These are phyloP conservation scores for Russula foetens DNA, from an alignment of 768 basidiomycete genomes.

Conservation along the genomic window DNA sequence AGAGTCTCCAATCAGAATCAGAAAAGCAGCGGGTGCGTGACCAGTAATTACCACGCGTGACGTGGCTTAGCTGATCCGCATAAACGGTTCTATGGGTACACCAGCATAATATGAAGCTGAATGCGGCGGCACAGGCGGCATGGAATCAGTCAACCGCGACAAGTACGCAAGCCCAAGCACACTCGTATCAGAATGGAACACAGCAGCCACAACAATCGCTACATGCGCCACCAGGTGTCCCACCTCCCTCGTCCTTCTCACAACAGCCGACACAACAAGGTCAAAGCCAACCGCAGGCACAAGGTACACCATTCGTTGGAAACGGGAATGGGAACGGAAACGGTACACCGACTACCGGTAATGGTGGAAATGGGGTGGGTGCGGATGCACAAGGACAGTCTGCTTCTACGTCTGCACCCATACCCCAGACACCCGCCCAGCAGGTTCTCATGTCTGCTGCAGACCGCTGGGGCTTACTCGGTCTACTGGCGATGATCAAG, in stretches of 20 bases:
- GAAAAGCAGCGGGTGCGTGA: conserved; percentile 63
- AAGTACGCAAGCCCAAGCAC: conserved; percentile 27
- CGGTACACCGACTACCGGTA: conserved; percentile 5
- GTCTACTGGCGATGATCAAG: conserved; percentile 77
- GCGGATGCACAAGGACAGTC: conserved; percentile 17
- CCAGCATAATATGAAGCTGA: conserved; percentile 48
- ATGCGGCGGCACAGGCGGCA: conserved; percentile 51
- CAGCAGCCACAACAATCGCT: conserved; percentile 40
- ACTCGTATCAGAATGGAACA: conserved; percentile 38
- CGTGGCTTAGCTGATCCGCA: conserved; percentile 9
- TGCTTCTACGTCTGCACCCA: conserved; percentile 28
- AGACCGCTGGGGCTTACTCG: conserved; percentile 34
- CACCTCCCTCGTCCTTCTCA: conserved; percentile 31
- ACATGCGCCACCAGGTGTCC: conserved; percentile 45
- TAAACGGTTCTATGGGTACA: background rate
- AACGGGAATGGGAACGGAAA: conserved; percentile 19
- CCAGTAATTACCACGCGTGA: background rate
- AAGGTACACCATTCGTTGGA: conserved; percentile 11
- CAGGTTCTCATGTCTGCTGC: conserved; percentile 21
- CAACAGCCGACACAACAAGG: conserved; percentile 31
- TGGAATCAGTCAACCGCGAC: conserved; percentile 55
- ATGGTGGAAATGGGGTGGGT: conserved; percentile 20
- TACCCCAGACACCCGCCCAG: conserved; percentile 23
- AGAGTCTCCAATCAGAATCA: conserved; percentile 46
- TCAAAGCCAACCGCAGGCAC: conserved; percentile 15